Conservation (phyloP, 2,329 filamentous ascomycete genomes). For the Rasamsonia emersonii region DNA sequence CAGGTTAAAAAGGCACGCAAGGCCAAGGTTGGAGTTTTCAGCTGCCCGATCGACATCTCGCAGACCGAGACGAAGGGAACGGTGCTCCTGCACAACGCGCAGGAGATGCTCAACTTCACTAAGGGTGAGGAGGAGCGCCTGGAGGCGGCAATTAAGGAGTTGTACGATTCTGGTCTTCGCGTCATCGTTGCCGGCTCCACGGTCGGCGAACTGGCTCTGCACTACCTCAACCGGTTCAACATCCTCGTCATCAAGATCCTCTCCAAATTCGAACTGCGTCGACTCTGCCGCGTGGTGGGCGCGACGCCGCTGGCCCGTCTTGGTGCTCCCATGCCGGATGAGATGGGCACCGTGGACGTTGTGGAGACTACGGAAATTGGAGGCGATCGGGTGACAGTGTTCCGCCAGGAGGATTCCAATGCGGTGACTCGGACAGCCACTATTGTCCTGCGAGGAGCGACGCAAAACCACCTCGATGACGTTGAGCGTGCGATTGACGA, state of each 20-base stretch:
- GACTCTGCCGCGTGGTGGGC: slow-evolving; percentile 90
- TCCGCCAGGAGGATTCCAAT: slow-evolving; percentile 74
- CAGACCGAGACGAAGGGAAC: slow-evolving; percentile 99
- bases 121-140: slow-evolving; percentile 93
- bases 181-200: slow-evolving; percentile 88
- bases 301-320: slow-evolving; percentile 93
- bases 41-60: slow-evolving; percentile 87
- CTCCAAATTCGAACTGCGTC: slow-evolving; percentile 93
- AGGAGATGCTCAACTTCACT: slow-evolving; percentile 98
- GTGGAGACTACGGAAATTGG: slow-evolving; percentile 98
- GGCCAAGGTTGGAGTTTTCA: slow-evolving; percentile 95
- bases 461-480: slow-evolving; percentile 96
- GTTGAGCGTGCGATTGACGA: slow-evolving; percentile 96
- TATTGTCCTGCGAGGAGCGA: slow-evolving; percentile 86
- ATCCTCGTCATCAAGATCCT: slow-evolving; percentile 95
- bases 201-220: slow-evolving; percentile 90
- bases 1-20: slow-evolving; percentile 80
- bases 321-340: slow-evolving; percentile 98
- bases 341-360: slow-evolving; percentile 91
- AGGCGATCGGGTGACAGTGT: slow-evolving; percentile 94
- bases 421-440: slow-evolving; percentile 89
- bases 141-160: slow-evolving; percentile 85
- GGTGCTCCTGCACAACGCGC: slow-evolving; percentile 88
- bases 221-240: slow-evolving; percentile 95
- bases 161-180: slow-evolving; percentile 85